phyloP scores from a whole-genome alignment of 805 yeast species.

The Maudiozyma bulderi region DNA sequence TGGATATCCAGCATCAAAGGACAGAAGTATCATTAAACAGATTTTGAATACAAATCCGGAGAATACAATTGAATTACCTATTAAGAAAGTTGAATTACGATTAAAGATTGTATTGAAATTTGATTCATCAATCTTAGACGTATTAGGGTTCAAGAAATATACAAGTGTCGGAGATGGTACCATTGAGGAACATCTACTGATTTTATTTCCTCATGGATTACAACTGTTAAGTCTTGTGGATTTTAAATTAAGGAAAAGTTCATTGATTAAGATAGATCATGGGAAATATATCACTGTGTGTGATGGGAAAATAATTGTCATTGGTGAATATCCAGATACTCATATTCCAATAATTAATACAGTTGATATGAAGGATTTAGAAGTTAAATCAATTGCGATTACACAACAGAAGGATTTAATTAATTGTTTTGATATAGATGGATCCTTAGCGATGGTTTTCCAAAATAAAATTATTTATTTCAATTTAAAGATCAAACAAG shows the following conservation, averaged over 20 bases:
- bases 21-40: slow-evolving; percentile 21
- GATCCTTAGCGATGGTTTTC: slow-evolving; percentile 11
- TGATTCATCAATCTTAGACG: slow-evolving; percentile 23
- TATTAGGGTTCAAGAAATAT: slow-evolving; percentile 19
- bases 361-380: slow-evolving; percentile 13
- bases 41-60: slow-evolving; percentile 14
- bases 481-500: slow-evolving; percentile 9
- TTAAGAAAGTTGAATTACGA: slow-evolving; percentile 23
- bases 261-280: slow-evolving; percentile 14
- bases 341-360: slow-evolving; percentile 1
- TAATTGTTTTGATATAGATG: slow-evolving; percentile 7
- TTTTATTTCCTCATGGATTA: slow-evolving; percentile 25
- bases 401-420: slow-evolving; percentile 6
- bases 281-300: slow-evolving; percentile 14
- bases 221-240: slow-evolving; percentile 20
- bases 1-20: slow-evolving; percentile 26
- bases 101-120: slow-evolving; percentile 26
- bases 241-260: slow-evolving; percentile 20
- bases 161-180: slow-evolving; percentile 10
- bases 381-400: slow-evolving; percentile 5
- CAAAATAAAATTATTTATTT: slow-evolving; percentile 13
- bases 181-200: slow-evolving; percentile 17
- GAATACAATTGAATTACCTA: slow-evolving; percentile 23
- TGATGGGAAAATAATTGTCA: slow-evolving; percentile 14
- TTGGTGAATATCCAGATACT: slow-evolving; percentile 7